A percentile compares a stretch with the other conserved stretches of the same genome.
phyloP scores from a whole-genome alignment of 257 asterid species.

The Nicotiana sylvestris region DNA sequence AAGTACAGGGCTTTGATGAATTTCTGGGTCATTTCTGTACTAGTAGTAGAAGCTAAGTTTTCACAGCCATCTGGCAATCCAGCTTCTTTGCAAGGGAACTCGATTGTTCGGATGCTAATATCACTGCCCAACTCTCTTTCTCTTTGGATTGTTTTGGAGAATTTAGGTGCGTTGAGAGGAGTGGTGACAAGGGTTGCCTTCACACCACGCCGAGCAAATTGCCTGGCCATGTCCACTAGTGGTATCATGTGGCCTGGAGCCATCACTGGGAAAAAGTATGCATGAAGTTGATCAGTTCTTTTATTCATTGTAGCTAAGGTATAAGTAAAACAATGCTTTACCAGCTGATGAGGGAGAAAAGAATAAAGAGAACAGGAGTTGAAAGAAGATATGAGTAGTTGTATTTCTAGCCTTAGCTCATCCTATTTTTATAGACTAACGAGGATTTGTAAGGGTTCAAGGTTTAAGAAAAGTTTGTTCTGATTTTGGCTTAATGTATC shows the following conservation, averaged over 20 bases:
- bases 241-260: conserved; percentile 17
- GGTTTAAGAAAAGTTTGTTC: background rate
- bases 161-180: conserved; percentile 1
- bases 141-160: conserved; percentile 4
- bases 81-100: background rate
- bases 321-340: background rate
- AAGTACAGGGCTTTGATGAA: conserved; percentile 23
- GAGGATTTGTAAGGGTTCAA: background rate
- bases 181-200: conserved; percentile 12
- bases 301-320: background rate
- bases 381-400: background rate
- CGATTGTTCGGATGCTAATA: background rate
- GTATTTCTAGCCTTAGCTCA: background rate
- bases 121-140: background rate
- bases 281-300: background rate
- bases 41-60: background rate
- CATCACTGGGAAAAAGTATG: conserved; percentile 7
- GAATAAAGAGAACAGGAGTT: background rate
- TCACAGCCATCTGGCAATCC: conserved; percentile 18
- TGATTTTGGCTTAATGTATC: background rate
- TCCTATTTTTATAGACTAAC: background rate
- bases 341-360: background rate
- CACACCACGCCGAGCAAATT: background rate
- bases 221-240: conserved; percentile 11
- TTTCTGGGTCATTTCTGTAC: background rate